Conservation (phyloP, 371 early-diverging fungal genomes). For the Rhizopus delemar region DNA sequence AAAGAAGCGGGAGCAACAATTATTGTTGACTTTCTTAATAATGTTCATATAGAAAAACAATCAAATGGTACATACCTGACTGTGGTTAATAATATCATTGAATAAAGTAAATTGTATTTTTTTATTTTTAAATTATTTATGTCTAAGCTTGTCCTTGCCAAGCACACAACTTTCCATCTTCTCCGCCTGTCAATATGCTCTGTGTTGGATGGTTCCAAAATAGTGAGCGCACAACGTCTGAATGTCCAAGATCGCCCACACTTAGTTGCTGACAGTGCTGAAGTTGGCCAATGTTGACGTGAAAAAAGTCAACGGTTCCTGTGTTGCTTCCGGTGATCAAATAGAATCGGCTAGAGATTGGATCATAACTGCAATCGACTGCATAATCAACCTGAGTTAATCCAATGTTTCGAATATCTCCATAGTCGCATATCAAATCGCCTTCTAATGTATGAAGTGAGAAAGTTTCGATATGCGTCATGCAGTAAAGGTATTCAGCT, state of each 20-base stretch:
- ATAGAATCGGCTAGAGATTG: constrained; percentile 68
- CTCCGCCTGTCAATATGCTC: constrained; percentile 72
- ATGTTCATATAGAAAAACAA: constrained; percentile 39
- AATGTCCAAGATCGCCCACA: constrained; percentile 52
- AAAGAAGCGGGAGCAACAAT: constrained; percentile 58
- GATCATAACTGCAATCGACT: constrained; percentile 81
- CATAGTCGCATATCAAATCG: constrained; percentile 70
- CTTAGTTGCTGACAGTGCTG: constrained; percentile 65
- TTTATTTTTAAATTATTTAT: neutral
- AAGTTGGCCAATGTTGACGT: constrained; percentile 70
- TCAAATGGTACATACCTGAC: constrained; percentile 16
- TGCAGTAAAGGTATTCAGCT: constrained; percentile 81
- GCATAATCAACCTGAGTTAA: constrained; percentile 75
- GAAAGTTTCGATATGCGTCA: constrained; percentile 89
- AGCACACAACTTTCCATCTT: constrained; percentile 70
- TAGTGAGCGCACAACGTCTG: constrained; percentile 72
- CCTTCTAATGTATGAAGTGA: constrained; percentile 61
- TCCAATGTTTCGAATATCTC: constrained; percentile 70
- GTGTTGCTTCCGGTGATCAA: constrained; percentile 77
- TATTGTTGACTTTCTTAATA: constrained; percentile 54
- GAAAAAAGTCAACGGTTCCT: constrained; percentile 74
- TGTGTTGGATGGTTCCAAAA: constrained; percentile 63
- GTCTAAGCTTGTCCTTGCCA: constrained; percentile 53
- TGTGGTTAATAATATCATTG: constrained; percentile 3
- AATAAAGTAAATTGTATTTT: constrained; percentile 3